A percentile compares a stretch with the other conserved stretches of the same genome.
Evolutionary conservation across 108 stramenopile genomes (phyloP).

Genomic region (Schizochytrium sp.): DNA sequence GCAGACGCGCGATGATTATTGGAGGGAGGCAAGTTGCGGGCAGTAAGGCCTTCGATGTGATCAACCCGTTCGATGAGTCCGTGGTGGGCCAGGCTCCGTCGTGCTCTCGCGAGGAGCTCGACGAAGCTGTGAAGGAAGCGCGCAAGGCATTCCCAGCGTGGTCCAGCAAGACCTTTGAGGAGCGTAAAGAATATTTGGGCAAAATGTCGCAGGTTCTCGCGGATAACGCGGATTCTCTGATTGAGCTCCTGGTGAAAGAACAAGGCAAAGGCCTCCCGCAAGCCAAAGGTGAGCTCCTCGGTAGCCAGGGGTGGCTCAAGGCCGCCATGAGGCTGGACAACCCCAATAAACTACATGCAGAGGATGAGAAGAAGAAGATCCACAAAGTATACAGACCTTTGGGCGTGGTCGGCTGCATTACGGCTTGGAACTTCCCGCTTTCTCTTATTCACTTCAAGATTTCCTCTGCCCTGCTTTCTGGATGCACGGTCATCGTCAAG

Average conservation of each 20-base stretch:
- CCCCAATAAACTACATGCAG: constrained; percentile 62
- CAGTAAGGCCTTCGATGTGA: constrained; percentile 18
- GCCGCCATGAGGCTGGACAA: constrained; percentile 84
- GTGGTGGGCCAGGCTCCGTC: constrained; percentile 29
- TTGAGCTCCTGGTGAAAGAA: constrained; percentile 84
- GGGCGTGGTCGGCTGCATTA: constrained; percentile 95
- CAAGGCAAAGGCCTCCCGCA: constrained; percentile 81
- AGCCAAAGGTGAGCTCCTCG: constrained; percentile 91
- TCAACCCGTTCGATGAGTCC: constrained; percentile 53
- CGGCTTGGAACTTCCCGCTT: constrained; percentile 95
- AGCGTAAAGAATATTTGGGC: constrained; percentile 88
- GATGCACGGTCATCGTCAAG: constrained; percentile 78
- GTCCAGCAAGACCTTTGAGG: constrained; percentile 85
- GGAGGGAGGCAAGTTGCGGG: not conserved
- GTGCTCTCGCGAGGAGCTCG: constrained; percentile 79
- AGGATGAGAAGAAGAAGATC: constrained; percentile 87
- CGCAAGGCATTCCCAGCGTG: constrained; percentile 87
- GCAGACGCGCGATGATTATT: too few relatives aligned
- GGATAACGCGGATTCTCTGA: constrained; percentile 78
- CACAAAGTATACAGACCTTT: constrained; percentile 95
- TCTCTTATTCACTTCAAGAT: constrained; percentile 61
- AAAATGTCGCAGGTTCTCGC: constrained; percentile 81
- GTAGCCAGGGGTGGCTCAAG: constrained; percentile 82
- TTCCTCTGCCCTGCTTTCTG: constrained; percentile 52
- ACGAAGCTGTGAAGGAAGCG: constrained; percentile 81